Evolutionary conservation across 2,329 filamentous ascomycete genomes (phyloP).

Genomic region (Emydomyces testavorans): DNA sequence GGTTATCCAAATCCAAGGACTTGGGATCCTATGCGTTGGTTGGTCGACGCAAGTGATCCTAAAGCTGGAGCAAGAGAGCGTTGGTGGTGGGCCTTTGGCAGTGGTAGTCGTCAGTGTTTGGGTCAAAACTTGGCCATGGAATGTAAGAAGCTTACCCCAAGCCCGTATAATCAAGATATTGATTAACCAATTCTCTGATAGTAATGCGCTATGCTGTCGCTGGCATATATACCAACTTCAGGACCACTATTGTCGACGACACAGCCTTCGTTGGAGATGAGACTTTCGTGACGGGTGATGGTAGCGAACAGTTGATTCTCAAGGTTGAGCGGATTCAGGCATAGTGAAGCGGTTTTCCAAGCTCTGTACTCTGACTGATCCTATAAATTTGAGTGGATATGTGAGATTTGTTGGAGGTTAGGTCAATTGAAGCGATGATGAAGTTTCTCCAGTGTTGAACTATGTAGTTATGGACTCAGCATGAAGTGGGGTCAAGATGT

Average conservation of each 20-base stretch:
- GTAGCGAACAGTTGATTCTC: conserved; percentile 9
- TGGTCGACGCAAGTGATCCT: conserved; percentile 5
- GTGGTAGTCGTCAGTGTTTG: conserved; percentile 10
- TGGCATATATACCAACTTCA: conserved; percentile 10
- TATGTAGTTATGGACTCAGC: too few species aligned
- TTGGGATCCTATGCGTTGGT: conserved; percentile 9
- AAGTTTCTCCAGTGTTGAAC: too few species aligned
- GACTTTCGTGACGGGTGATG: conserved; percentile 10
- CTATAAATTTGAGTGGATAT: too few species aligned
- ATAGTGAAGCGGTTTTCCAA: background rate
- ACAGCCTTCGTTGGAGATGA: conserved; percentile 6
- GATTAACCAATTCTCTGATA: background rate
- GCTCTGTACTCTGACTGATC: too few species aligned
- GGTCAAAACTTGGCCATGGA: conserved; percentile 8
- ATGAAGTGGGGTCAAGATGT: too few species aligned
- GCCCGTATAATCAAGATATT: background rate
- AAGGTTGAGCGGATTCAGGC: conserved; percentile 3
- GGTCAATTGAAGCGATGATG: too few species aligned
- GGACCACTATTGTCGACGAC: conserved; percentile 7
- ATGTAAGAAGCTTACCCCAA: background rate
- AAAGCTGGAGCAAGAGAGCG: conserved; percentile 7
- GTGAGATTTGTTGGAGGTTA: too few species aligned
- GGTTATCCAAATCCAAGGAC: conserved; percentile 7
- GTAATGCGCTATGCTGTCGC: conserved; percentile 9
- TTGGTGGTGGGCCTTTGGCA: conserved; percentile 11